Percentiles rank a stretch among this genome's conserved stretches.
phyloP scores from a whole-genome alignment of 768 basidiomycete species.

The Lactarius indigo region DNA sequence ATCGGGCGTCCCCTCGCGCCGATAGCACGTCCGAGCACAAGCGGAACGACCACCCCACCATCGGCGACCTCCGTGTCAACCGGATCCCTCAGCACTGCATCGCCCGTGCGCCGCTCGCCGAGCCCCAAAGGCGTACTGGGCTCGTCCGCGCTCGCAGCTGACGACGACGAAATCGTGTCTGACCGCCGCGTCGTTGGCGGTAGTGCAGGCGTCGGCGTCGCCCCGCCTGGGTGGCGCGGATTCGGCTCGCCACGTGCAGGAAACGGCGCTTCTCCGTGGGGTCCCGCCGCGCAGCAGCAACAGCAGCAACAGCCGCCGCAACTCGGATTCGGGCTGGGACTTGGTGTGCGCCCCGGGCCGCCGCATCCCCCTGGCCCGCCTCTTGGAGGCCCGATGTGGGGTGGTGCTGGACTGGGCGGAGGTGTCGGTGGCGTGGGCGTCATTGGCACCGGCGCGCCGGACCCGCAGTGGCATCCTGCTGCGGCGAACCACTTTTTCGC shows the following conservation, averaged over 20 bases:
- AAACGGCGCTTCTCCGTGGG: slow-evolving; percentile 18
- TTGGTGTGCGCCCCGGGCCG: slow-evolving; percentile 15
- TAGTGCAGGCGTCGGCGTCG: neutral
- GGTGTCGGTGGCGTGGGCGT: slow-evolving; percentile 11
- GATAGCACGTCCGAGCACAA: slow-evolving; percentile 57
- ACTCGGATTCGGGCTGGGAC: slow-evolving; percentile 13
- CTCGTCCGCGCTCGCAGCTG: slow-evolving; percentile 72
- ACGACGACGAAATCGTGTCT: slow-evolving; percentile 75
- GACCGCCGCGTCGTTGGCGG: slow-evolving; percentile 33
- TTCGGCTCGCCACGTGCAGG: slow-evolving; percentile 14
- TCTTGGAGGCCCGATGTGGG: slow-evolving; percentile 18
- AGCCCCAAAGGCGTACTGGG: slow-evolving; percentile 68
- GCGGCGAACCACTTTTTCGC: slow-evolving; percentile 21
- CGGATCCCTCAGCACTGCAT: slow-evolving; percentile 39
- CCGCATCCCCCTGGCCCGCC: slow-evolving; percentile 14
- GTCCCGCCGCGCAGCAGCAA: neutral
- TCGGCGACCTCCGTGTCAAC: slow-evolving; percentile 40
- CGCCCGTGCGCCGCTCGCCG: slow-evolving; percentile 48
- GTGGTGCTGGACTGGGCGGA: slow-evolving; percentile 16
- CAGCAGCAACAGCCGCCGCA: neutral
- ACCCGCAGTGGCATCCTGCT: slow-evolving; percentile 21
- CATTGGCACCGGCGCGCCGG: slow-evolving; percentile 12
- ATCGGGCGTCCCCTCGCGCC: slow-evolving; percentile 49
- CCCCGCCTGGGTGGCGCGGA: slow-evolving; percentile 18
- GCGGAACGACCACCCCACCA: slow-evolving; percentile 39